Evolutionary conservation across 352 stramenopile species (phyloP).

Genomic region (Globisporangium uncinulatum): DNA sequence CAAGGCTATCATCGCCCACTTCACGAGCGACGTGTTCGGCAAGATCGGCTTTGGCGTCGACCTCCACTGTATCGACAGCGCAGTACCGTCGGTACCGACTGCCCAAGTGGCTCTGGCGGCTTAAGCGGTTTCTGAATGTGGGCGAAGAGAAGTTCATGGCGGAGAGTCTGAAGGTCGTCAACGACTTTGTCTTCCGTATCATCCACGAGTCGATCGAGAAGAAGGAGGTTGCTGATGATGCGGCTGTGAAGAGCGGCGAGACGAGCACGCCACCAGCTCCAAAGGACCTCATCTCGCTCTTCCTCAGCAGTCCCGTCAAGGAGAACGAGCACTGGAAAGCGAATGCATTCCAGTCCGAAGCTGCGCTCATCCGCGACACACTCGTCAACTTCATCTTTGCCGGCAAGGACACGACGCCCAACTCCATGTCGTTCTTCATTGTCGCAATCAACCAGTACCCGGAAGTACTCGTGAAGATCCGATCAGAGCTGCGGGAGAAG

Average conservation of each 20-base stretch:
- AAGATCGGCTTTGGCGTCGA: conserved; percentile 30
- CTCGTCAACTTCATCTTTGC: conserved; percentile 75
- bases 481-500: conserved; percentile 31
- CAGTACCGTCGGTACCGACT: conserved; percentile 14
- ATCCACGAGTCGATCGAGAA: conserved; percentile 11
- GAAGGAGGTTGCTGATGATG: not conserved
- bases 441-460: conserved; percentile 73
- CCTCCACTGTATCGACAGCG: conserved; percentile 5
- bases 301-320: conserved; percentile 11
- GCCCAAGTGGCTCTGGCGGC: conserved; percentile 31
- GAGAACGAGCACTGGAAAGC: not conserved
- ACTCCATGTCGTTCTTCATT: conserved; percentile 64
- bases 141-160: conserved; percentile 15
- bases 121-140: conserved; percentile 33
- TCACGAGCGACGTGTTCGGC: conserved; percentile 26
- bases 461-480: conserved; percentile 30
- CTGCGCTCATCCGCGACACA: conserved; percentile 49
- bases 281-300: conserved; percentile 17
- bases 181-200: conserved; percentile 8
- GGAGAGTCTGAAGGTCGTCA: conserved; percentile 3
- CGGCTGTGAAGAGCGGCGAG: too few species aligned
- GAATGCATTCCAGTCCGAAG: conserved; percentile 10
- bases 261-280: not conserved
- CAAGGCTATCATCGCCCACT: conserved; percentile 14
- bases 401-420: conserved; percentile 67